Evolutionary conservation across 176 grass and related monocot species (phyloP).

Genomic region (Panicum miliaceum): DNA sequence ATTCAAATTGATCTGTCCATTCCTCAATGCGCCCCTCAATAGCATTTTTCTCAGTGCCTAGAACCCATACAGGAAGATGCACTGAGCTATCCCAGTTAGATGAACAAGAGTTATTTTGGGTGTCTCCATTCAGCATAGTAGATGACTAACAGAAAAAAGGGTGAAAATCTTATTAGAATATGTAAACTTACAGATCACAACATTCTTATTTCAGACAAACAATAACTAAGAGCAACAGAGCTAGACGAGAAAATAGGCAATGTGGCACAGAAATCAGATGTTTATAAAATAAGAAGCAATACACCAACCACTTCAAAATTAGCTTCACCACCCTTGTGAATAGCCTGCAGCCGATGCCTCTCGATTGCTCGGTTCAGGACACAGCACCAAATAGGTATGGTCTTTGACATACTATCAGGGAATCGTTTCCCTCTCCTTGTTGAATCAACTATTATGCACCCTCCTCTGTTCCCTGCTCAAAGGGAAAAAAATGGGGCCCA

Average conservation of each 20-base stretch:
- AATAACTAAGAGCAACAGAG: neutral
- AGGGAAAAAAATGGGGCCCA: conserved; percentile 30
- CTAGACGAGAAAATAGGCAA: neutral
- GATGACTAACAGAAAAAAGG: conserved; percentile 45
- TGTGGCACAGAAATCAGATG: neutral
- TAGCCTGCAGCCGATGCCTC: conserved; percentile 52
- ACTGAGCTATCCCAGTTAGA: conserved; percentile 75
- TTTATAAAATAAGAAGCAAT: conserved; percentile 7
- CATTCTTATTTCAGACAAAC: neutral
- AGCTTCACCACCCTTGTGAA: conserved; percentile 3
- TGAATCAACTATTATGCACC: conserved; percentile 94
- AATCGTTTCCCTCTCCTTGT: conserved; percentile 88
- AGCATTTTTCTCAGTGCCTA: conserved; percentile 75
- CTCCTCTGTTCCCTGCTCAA: conserved; percentile 83
- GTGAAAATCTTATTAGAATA: conserved; percentile 1
- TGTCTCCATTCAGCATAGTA: conserved; percentile 23
- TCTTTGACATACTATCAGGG: conserved; percentile 97
- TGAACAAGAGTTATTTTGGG: conserved; percentile 15
- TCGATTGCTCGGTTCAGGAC: conserved; percentile 83
- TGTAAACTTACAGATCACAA: neutral
- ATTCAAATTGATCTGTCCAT: conserved; percentile 69
- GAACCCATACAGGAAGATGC: conserved; percentile 86
- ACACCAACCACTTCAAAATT: conserved; percentile 47
- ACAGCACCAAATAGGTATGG: conserved; percentile 90
- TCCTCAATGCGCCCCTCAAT: conserved; percentile 68